Evolutionary conservation across 345 rosid genomes (phyloP), one percentile per base, ranked within the genome.

Genomic region (Combretum micranthum): DNA sequence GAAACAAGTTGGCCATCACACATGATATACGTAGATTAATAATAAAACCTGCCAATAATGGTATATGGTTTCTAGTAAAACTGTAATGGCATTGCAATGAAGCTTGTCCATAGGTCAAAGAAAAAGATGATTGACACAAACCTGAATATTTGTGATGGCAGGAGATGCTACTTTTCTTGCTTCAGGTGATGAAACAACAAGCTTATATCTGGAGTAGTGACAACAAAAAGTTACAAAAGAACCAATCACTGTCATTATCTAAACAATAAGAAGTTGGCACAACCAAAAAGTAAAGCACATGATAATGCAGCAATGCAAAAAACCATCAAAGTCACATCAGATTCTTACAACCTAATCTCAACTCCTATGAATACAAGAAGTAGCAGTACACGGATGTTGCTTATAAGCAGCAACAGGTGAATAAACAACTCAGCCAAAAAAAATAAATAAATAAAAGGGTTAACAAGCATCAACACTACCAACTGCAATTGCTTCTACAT

Each of bases 101-200:
- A 32, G 39, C 39, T 32, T 32, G 39, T 32, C 39, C 39, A 4
- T 32, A 11, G 39, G 39, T 43, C 44, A 21, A 52, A 37, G 9
- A 20, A 50, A 32, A 7, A 32, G 48, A 47, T 49, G 47, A 37
- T 42, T 52, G 18, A 55, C 22, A 57, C 49, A 47, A 51, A 93
- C 97, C 96, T 93, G 97, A 63, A 89, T 85, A 71, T 93, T 93
- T 44, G 94, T 77, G 62, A 87, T 76, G 22, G 75, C 62, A 44
- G 97, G 94, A 62, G 96, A 87, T 60, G 79, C 77, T 62, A 93
- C 67, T 86, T 75, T 93, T 77, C 66, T 84, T 44, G 99, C 96
- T 66, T 93, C 96, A 39, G 88, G 64, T 53, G 81, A 85, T 32
- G 90, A 73, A 64, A 88, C 80, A 50, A 92, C 97, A 72, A 92